Conservation (phyloP, 352 stramenopile species). For the Pythium sp. region DNA sequence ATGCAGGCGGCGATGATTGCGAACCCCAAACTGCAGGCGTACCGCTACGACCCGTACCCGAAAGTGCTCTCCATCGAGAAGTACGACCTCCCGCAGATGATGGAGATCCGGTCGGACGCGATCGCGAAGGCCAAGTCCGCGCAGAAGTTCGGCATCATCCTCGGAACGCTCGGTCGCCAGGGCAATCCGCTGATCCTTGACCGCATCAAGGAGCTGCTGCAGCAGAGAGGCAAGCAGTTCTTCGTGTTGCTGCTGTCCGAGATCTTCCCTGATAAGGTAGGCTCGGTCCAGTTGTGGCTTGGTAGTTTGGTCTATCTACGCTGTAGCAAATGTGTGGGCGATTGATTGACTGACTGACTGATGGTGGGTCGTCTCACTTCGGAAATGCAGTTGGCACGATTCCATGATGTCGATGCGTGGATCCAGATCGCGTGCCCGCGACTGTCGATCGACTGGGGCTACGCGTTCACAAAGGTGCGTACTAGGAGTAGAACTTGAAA, state of each 20-base stretch:
- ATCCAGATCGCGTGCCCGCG: conserved; percentile 98
- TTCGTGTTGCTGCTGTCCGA: conserved; percentile 97
- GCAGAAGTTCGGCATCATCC: conserved; percentile 94
- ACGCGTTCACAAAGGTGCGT: conserved; percentile 91
- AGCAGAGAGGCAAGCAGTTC: conserved; percentile 83
- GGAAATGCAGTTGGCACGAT: conserved; percentile 70
- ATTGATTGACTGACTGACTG: neutral
- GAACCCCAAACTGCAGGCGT: conserved; percentile 95
- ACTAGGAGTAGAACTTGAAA: neutral
- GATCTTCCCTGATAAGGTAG: conserved; percentile 93
- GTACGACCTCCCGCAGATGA: conserved; percentile 97
- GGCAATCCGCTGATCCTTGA: conserved; percentile 97
- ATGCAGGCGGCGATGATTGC: conserved; percentile 96
- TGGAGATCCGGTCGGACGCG: conserved; percentile 80
- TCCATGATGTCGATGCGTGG: conserved; percentile 93
- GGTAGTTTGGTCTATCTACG: neutral
- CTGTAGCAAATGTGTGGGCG: neutral
- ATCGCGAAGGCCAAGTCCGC: conserved; percentile 74
- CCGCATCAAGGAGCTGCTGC: conserved; percentile 88
- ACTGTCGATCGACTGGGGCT: conserved; percentile 99
- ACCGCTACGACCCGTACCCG: conserved; percentile 99
- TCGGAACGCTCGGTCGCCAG: conserved; percentile 98
- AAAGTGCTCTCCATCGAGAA: conserved; percentile 96
- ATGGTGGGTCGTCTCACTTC: neutral
- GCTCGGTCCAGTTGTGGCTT: neutral